These are phyloP conservation scores for Xylaria digitata DNA, from an alignment of 2,329 filamentous ascomycete genomes.

Conservation along the genomic window DNA sequence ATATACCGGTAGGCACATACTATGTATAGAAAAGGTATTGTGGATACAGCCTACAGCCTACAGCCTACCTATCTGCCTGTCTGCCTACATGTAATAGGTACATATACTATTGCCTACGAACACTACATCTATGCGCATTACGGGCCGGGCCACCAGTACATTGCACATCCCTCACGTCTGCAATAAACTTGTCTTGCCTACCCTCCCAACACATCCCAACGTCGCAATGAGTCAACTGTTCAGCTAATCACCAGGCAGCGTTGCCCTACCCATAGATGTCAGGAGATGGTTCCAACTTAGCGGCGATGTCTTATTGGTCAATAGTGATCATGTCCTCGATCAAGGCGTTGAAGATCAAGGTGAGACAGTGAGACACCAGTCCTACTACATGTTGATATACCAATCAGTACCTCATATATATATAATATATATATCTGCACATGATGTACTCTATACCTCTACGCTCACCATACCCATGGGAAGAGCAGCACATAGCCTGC, in stretches of 20 bases:
- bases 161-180: not conserved
- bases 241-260: conserved; percentile 26
- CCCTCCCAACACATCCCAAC: conserved; percentile 1
- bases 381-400: not conserved
- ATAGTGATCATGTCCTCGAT: conserved; percentile 11
- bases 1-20: too few relatives aligned
- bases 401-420: not conserved
- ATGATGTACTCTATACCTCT: not conserved
- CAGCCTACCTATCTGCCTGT: too few relatives aligned
- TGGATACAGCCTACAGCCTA: too few relatives aligned
- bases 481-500: not conserved
- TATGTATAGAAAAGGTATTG: too few relatives aligned
- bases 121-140: too few relatives aligned
- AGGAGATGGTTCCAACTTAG: conserved; percentile 10
- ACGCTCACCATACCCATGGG: not conserved
- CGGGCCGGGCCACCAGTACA: too few relatives aligned
- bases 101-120: not conserved
- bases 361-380: not conserved
- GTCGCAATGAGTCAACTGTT: conserved; percentile 6
- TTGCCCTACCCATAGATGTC: conserved; percentile 28
- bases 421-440: not conserved
- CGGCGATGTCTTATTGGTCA: conserved; percentile 20
- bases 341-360: not conserved
- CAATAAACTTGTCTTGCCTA: conserved; percentile 1
- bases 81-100: not conserved